Conservation (phyloP, 2,329 filamentous ascomycete genomes). For the Phialophora verrucosa region DNA sequence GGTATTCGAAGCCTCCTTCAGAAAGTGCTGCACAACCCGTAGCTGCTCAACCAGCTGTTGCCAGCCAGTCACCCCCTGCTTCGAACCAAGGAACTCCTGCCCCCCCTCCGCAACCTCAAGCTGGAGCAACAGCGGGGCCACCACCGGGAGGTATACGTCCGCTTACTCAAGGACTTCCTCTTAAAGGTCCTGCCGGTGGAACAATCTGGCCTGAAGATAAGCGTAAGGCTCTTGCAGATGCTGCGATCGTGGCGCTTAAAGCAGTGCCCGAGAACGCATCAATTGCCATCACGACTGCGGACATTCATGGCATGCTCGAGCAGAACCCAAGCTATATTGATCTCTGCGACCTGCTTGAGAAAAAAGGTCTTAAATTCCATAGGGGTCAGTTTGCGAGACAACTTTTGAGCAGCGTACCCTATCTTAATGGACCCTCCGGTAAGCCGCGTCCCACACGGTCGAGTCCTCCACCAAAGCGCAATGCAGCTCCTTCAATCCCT, state of each 20-base stretch:
- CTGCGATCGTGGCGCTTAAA: slow-evolving; percentile 56
- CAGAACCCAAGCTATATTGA: slow-evolving; percentile 62
- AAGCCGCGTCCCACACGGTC: background rate
- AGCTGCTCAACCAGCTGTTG: background rate
- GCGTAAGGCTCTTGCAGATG: slow-evolving; percentile 57
- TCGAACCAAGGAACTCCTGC: slow-evolving; percentile 2
- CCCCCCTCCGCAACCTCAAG: background rate
- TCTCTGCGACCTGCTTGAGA: slow-evolving; percentile 61
- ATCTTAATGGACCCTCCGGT: slow-evolving; percentile 32
- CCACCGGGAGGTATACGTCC: background rate
- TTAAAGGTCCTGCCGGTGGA: slow-evolving; percentile 25
- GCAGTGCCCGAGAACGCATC: slow-evolving; percentile 49
- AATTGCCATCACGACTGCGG: slow-evolving; percentile 47
- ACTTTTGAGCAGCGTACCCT: slow-evolving; percentile 47
- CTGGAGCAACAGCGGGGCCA: background rate
- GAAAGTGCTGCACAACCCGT: background rate
- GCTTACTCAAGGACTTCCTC: slow-evolving; percentile 24
- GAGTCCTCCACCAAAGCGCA: slow-evolving; percentile 1
- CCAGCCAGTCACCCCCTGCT: background rate
- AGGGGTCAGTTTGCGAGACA: slow-evolving; percentile 60
- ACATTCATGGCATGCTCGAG: slow-evolving; percentile 57
- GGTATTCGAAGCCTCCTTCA: slow-evolving; percentile 2
- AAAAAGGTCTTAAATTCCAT: slow-evolving; percentile 56
- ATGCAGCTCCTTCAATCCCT: background rate
- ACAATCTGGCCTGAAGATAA: slow-evolving; percentile 58